phyloP scores from a whole-genome alignment of 306 rosid species.

The Rosa chinensis region DNA sequence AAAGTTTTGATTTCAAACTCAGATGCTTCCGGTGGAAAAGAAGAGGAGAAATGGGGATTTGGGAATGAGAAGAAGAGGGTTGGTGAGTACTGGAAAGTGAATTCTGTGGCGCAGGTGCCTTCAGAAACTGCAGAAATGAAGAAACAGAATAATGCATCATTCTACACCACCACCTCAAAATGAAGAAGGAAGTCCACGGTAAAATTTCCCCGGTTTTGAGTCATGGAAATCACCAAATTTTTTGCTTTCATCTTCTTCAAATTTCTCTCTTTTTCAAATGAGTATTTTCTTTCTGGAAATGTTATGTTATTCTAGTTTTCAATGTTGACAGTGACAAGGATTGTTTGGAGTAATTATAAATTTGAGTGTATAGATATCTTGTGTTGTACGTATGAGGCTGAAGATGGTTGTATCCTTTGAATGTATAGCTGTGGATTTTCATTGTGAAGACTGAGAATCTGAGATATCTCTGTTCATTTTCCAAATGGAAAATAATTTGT shows the following conservation, averaged over 20 bases:
- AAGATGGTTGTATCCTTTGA: not conserved
- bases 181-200: constrained; percentile 34
- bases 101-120: constrained; percentile 50
- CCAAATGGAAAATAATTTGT: too few relatives aligned
- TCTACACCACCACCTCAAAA: constrained; percentile 49
- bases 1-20: constrained; percentile 59
- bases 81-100: constrained; percentile 80
- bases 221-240: not conserved
- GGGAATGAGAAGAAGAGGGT: constrained; percentile 47
- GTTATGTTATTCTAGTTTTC: not conserved
- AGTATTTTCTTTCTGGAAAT: not conserved
- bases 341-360: not conserved
- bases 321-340: not conserved
- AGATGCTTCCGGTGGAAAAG: constrained; percentile 42
- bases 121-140: constrained; percentile 55
- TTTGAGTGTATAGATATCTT: not conserved
- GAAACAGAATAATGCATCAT: constrained; percentile 51
- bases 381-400: not conserved
- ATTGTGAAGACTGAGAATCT: not conserved
- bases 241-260: not conserved
- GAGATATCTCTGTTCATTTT: not conserved
- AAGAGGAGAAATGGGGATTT: constrained; percentile 46
- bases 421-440: not conserved
- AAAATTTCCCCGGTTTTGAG: not conserved
- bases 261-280: not conserved